Percentiles rank a stretch among this genome's conserved stretches.
Conservation (phyloP, 2,329 filamentous ascomycete species). For the Colletotrichum melonis region DNA sequence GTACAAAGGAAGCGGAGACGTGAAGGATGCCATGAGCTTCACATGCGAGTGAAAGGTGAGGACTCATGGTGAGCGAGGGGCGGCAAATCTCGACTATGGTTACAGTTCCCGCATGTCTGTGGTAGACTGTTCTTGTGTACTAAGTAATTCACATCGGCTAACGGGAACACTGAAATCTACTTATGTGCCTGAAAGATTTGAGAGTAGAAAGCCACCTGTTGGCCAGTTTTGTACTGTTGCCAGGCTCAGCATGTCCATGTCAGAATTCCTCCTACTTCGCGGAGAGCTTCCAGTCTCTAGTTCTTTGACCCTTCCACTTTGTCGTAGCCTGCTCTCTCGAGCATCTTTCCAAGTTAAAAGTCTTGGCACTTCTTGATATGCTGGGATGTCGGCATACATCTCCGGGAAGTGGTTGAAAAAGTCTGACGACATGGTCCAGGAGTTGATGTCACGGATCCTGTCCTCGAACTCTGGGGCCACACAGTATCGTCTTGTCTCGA, state of each 20-base stretch:
- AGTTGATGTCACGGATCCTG: conserved; percentile 41
- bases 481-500: conserved; percentile 39
- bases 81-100: no score
- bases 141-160: background rate
- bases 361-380: conserved; percentile 7
- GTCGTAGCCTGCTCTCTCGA: background rate
- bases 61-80: background rate
- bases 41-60: background rate
- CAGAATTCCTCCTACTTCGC: background rate
- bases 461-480: conserved; percentile 38
- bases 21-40: background rate
- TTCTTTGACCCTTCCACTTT: background rate
- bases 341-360: background rate
- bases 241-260: background rate
- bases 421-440: conserved; percentile 43
- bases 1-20: background rate
- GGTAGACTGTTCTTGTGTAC: background rate
- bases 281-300: background rate
- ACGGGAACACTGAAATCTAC: background rate
- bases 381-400: conserved; percentile 31
- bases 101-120: background rate
- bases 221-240: background rate
- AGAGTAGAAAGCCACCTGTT: background rate
- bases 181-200: background rate
- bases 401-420: conserved; percentile 43